Percentiles rank a stretch among this genome's conserved stretches.
phyloP scores from a whole-genome alignment of 805 yeast species.

The Candida maris region DNA sequence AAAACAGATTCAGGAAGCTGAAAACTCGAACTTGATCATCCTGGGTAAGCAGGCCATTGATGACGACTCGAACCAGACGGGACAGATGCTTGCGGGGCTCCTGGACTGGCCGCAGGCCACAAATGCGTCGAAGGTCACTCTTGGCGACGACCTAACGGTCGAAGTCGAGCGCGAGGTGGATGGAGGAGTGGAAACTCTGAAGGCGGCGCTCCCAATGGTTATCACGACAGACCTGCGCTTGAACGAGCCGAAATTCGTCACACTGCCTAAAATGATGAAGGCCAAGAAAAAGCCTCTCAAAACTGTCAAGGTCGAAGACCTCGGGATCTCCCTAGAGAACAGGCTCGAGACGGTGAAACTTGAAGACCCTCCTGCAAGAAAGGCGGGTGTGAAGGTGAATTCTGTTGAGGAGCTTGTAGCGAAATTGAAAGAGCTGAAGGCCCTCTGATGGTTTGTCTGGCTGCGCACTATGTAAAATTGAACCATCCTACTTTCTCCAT shows the following conservation, averaged over 20 bases:
- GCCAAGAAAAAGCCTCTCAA: conserved; percentile 95
- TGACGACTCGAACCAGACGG: conserved; percentile 92
- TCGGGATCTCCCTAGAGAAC: conserved; percentile 60
- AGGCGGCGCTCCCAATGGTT: conserved; percentile 75
- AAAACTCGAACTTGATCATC: conserved; percentile 72
- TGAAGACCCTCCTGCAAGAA: conserved; percentile 80
- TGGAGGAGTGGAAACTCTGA: conserved; percentile 85
- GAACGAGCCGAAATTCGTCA: conserved; percentile 94
- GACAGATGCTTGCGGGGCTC: conserved; percentile 93
- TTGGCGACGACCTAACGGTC: conserved; percentile 55
- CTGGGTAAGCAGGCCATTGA: conserved; percentile 97
- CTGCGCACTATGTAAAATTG: too few species aligned
- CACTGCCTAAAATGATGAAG: conserved; percentile 95
- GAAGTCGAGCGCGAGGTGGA: conserved; percentile 89
- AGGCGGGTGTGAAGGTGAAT: conserved; percentile 76
- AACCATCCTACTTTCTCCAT: too few species aligned
- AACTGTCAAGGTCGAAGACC: conserved; percentile 57
- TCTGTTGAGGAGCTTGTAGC: conserved; percentile 77
- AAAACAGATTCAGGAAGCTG: conserved; percentile 64
- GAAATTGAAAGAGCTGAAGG: conserved; percentile 74
- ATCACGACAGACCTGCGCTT: conserved; percentile 91
- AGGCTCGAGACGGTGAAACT: conserved; percentile 69
- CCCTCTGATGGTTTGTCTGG: conserved; percentile 38
- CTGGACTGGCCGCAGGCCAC: conserved; percentile 97
- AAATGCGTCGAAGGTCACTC: conserved; percentile 80